A percentile compares a stretch with the other conserved stretches of the same genome.
Conservation (phyloP, 805 yeast species). For the Hanseniaspora pseudoguilliermondii region DNA sequence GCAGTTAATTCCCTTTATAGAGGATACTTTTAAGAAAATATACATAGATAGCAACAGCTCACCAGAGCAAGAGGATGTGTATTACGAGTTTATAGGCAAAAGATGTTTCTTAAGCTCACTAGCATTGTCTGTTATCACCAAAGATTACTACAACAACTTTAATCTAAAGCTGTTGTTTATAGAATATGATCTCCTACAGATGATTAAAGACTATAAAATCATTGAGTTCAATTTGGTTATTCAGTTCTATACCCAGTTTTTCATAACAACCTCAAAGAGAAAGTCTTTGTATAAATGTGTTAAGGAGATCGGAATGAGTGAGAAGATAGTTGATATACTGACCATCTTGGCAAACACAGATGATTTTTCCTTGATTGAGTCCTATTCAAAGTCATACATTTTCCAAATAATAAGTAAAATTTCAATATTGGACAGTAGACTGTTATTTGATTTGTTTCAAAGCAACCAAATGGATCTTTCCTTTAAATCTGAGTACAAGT, state of each 20-base stretch:
- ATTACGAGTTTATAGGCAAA: constrained; percentile 8
- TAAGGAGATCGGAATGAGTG: not conserved
- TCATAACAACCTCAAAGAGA: constrained; percentile 1
- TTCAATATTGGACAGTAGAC: not conserved
- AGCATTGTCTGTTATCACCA: constrained; percentile 3
- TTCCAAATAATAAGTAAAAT: constrained; percentile 7
- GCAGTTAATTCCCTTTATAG: not conserved
- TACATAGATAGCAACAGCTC: not conserved
- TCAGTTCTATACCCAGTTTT: constrained; percentile 7
- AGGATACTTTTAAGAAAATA: not conserved
- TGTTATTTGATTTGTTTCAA: not conserved
- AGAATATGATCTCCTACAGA: not conserved
- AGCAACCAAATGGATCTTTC: not conserved
- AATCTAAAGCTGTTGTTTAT: constrained; percentile 1
- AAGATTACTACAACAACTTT: constrained; percentile 2
- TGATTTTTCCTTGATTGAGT: constrained; percentile 9
- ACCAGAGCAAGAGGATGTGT: not conserved
- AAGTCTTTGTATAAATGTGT: constrained; percentile 8
- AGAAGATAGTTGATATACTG: not conserved
- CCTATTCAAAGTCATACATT: constrained; percentile 9
- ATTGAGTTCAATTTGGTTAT: constrained; percentile 11
- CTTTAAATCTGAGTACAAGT: constrained; percentile 5
- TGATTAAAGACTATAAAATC: not conserved
- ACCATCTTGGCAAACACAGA: not conserved
- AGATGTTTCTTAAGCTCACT: constrained; percentile 1